A percentile compares a stretch with the other conserved stretches of the same genome.
Conservation (phyloP, 2,329 filamentous ascomycete genomes). For the Fusarium graminum region DNA sequence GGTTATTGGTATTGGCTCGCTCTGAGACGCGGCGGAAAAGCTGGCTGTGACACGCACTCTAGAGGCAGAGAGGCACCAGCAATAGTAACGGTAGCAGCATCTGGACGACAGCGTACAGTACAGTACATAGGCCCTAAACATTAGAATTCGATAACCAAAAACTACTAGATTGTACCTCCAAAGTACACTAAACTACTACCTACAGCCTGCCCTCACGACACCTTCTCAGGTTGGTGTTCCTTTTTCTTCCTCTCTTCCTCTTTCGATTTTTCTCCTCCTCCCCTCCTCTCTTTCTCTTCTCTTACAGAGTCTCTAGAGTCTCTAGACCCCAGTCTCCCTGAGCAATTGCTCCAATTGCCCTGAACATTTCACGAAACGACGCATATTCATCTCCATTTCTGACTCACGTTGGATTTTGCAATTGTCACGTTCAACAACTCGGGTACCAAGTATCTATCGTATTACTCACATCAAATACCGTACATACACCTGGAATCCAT, state of each 20-base stretch:
- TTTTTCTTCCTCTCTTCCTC: conserved; percentile 29
- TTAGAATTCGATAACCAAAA: too few relatives aligned
- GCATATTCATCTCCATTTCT: conserved; percentile 6
- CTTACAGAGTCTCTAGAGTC: conserved; percentile 34
- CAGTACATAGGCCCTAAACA: conserved; percentile 14
- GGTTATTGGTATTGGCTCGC: conserved; percentile 13
- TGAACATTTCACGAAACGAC: conserved; percentile 13
- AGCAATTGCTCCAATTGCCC: conserved; percentile 40
- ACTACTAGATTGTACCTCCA: conserved; percentile 12
- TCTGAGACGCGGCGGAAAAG: conserved; percentile 33
- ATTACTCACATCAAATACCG: conserved; percentile 9
- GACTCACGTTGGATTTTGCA: conserved; percentile 23
- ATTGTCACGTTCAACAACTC: conserved; percentile 13
- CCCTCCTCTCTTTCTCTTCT: conserved; percentile 21
- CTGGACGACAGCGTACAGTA: conserved; percentile 13
- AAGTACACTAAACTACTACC: background rate
- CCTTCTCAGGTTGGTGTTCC: conserved; percentile 27
- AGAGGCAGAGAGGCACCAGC: conserved; percentile 1
- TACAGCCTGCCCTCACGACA: conserved; percentile 33
- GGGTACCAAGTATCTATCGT: conserved; percentile 11
- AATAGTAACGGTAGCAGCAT: background rate
- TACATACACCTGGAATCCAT: conserved; percentile 21
- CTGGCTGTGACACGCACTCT: conserved; percentile 37
- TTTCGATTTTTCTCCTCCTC: conserved; percentile 8
- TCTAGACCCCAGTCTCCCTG: conserved; percentile 17